A percentile compares a stretch with the other conserved stretches of the same genome.
Evolutionary conservation across 73 alveolate species (phyloP).

Genomic region (Paraurostyla sp.): DNA sequence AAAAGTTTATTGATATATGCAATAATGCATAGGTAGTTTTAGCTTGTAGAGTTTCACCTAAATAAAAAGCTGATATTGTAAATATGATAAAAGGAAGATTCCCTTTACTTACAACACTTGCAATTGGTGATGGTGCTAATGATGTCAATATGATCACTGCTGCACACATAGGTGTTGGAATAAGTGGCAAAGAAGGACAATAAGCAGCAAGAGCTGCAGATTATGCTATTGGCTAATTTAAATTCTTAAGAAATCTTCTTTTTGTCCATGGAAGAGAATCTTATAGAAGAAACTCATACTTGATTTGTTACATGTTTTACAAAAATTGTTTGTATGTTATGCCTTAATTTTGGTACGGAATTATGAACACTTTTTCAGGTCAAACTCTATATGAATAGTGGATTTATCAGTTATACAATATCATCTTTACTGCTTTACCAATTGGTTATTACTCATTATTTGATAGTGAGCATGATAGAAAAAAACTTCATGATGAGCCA

Average conservation of each 20-base stretch:
- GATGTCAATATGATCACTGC: conserved; percentile 98
- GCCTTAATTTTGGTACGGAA: conserved; percentile 92
- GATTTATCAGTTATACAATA: conserved; percentile 92
- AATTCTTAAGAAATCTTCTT: conserved; percentile 78
- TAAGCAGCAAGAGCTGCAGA: conserved; percentile 95
- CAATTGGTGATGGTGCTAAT: conserved; percentile 99
- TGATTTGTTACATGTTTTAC: conserved; percentile 90
- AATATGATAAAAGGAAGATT: conserved; percentile 58
- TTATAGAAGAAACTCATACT: conserved; percentile 90
- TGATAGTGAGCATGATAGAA: conserved; percentile 84
- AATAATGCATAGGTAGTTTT: conserved; percentile 64
- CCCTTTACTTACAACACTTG: conserved; percentile 84
- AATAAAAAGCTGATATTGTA: conserved; percentile 93
- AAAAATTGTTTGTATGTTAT: conserved; percentile 90
- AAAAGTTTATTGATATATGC: conserved; percentile 82
- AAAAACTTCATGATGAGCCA: conserved; percentile 76
- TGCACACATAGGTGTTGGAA: conserved; percentile 97
- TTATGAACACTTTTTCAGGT: conserved; percentile 85
- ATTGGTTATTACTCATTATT: conserved; percentile 89
- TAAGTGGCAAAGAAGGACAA: conserved; percentile 96
- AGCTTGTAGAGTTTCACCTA: conserved; percentile 94
- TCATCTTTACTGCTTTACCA: conserved; percentile 88
- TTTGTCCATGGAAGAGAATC: conserved; percentile 96
- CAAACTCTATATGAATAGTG: conserved; percentile 87
- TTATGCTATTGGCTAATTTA: conserved; percentile 91